Base-by-base conservation (phyloP, 2,329 filamentous ascomycete genomes). In the Scytalidium sp. region DNA sequence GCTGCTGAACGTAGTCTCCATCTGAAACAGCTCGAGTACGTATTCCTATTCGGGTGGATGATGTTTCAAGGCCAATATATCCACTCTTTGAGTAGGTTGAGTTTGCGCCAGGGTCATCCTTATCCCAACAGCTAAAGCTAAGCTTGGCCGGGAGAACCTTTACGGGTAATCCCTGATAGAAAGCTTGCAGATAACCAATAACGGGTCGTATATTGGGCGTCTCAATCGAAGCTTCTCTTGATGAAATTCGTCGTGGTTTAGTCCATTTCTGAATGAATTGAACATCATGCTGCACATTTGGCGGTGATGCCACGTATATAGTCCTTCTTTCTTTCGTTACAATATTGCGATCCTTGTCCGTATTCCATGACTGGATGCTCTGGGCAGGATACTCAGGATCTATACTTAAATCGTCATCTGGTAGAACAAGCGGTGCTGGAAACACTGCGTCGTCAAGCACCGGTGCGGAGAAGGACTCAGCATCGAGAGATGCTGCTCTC, bases 391-490 rank as follows among this genome's bases (percentile, higher is more conserved):
- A 47, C 3, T 36, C 51, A 2, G 61, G 54, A 46, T 62, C 54
- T 7, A 44, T 40, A 3, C 52, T 51, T 10, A 64, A 51, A 32
- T 59, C 60, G 45, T 62, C 61, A 11, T 48, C 53, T 1, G 58
- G 56, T 13, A 36, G 32, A 5, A 36, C 32, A 36, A 36, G 32
- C 32, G 32, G 32, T 36, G 32, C 32, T 68, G 86, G 78, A 47
- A 87, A 75, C 5, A 15, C 5, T 5, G 13, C 5, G 17, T 36
- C 32, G 17, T 36, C 32, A 15, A 36, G 17, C 15, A n/a, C 32
- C 17, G 15, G 11, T 15, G 4, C 15, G 5, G 32, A n/a, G 13
- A n/a, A 8, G 5, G 32, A 36, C 17, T 36, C 17, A 15, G 32
- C 15, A 36, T 15, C 17, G 32, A 36, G 13, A 36, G 32, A 36